Evolutionary conservation across 768 basidiomycete genomes (phyloP), one percentile per base, ranked within the genome.

Genomic region (Tylopilus balloui): DNA sequence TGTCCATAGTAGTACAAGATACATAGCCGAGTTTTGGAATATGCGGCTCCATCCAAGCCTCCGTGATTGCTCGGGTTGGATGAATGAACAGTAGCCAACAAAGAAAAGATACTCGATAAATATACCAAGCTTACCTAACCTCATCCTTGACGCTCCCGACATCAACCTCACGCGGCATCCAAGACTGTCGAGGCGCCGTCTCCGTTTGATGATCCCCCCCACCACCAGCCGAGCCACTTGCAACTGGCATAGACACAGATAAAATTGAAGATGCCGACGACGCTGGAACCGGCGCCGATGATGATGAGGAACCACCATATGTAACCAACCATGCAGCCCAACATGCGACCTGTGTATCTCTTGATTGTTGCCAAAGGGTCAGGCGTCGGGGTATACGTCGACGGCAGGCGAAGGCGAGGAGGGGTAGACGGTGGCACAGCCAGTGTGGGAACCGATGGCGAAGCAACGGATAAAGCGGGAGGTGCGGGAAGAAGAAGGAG

Each of bases 311-410:
- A 35, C 75, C 79, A 88, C 94, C 93, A 97, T 9, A 78, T 66
- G 52, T 82, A 74, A 10, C 95, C 95, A 46, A 95, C 66, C 35
- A 83, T 49, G 50, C 88, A 81, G 63, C 92, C 93, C 36, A 92
- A 67, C 0, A 62, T 56, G 31, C 81, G 78, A 3, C 93, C 93
- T 1, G 69, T 64, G 61, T 80, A 80, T 38, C 78, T 78, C 69
- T 90, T 90, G 47, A 78, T 28, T 13, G 45, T 63, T 5, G 80
- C 77, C 35, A 63, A 61, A 1, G 77, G 76, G 60, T 88, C 84
- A 12, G 81, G 79, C 0, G 56, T 65, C 5, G 83, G 83, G 9
- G 57, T 61, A 59, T 77, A 86, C 13, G 64, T 58, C 8, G 69
- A 48, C 9, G 84, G 81, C 20, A 88, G 75, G 46, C 64, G 67